Conservation (phyloP, 2,329 filamentous ascomycete species). For the Fusarium coicis region DNA sequence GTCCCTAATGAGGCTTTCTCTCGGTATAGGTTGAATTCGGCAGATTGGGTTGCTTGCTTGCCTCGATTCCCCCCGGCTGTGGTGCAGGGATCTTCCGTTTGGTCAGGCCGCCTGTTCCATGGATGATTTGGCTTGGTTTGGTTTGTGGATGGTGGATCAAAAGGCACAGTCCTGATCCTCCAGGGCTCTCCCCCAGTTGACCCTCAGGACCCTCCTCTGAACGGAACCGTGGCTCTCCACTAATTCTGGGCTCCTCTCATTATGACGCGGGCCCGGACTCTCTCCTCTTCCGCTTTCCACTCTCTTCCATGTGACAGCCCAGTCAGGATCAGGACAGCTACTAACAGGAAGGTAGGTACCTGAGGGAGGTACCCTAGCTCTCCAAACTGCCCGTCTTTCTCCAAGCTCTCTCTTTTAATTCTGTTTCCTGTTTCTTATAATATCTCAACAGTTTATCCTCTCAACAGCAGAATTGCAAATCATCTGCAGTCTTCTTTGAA, state of each 20-base stretch:
- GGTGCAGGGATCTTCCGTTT: slow-evolving; percentile 23
- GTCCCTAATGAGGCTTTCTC: neutral
- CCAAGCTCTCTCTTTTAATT: neutral
- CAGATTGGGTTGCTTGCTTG: neutral
- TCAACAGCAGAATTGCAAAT: neutral
- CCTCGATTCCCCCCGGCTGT: slow-evolving; percentile 8
- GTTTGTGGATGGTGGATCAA: slow-evolving; percentile 9
- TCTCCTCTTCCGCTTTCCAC: slow-evolving; percentile 34
- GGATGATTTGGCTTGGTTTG: neutral
- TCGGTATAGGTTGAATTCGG: neutral
- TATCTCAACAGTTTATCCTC: slow-evolving; percentile 3
- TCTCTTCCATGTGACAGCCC: slow-evolving; percentile 36
- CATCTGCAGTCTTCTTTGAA: neutral
- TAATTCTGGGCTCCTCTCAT: slow-evolving; percentile 14
- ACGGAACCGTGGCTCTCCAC: neutral
- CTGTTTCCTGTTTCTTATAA: neutral
- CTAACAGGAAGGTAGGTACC: neutral
- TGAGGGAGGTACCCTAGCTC: slow-evolving; percentile 9
- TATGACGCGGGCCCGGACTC: slow-evolving; percentile 27
- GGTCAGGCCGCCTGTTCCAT: neutral
- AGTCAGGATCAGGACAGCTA: neutral
- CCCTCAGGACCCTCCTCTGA: slow-evolving; percentile 1
- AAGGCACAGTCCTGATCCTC: neutral
- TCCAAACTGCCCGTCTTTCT: slow-evolving; percentile 3
- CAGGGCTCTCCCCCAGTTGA: slow-evolving; percentile 4